Conservation (phyloP, 805 yeast species). For the Blastobotrys terrestris region DNA sequence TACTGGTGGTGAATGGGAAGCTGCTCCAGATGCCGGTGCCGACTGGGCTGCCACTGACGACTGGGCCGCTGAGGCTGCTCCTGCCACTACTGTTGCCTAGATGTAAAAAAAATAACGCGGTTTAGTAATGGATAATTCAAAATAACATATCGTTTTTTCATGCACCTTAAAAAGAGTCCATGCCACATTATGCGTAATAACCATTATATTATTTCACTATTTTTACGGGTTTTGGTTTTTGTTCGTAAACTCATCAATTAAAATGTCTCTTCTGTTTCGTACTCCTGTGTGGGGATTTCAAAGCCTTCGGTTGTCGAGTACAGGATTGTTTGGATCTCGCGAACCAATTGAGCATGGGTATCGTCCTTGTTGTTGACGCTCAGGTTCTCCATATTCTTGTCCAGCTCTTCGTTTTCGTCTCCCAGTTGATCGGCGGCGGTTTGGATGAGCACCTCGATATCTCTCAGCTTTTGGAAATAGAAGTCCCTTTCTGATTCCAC, state of each 20-base stretch:
- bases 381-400: constrained; percentile 9
- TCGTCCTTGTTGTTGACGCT: constrained; percentile 1
- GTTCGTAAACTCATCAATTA: neutral
- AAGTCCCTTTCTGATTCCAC: constrained; percentile 77
- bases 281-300: constrained; percentile 42
- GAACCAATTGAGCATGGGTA: constrained; percentile 34
- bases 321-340: constrained; percentile 66
- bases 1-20: constrained; percentile 44
- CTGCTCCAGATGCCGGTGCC: constrained; percentile 39
- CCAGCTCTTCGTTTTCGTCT: neutral
- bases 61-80: constrained; percentile 33
- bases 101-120: constrained; percentile 1
- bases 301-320: constrained; percentile 84
- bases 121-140: constrained; percentile 1
- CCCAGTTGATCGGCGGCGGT: constrained; percentile 47
- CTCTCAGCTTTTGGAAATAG: constrained; percentile 83
- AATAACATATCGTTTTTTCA: neutral
- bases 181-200: too few species aligned
- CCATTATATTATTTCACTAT: neutral
- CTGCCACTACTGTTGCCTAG: constrained; percentile 5
- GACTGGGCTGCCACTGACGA: constrained; percentile 50
- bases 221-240: neutral
- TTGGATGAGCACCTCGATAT: constrained; percentile 76
- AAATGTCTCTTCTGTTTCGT: constrained; percentile 17
- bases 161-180: too few species aligned